A percentile compares a stretch with the other conserved stretches of the same genome.
Evolutionary conservation across 306 rosid genomes (phyloP).

Genomic region (Pyrus communis): DNA sequence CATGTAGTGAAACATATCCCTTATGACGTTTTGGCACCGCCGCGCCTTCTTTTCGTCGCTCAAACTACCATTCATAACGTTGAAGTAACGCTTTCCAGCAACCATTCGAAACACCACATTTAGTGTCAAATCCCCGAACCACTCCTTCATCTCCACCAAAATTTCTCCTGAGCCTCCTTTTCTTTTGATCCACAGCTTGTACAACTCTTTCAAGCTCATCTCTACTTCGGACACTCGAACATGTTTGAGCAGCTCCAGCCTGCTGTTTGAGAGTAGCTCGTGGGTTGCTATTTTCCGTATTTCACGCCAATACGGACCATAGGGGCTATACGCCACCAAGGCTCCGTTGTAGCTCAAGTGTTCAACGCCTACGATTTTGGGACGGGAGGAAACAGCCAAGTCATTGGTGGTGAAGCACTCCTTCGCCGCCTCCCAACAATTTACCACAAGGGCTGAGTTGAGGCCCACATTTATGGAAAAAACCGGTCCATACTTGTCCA

Average conservation of each 20-base stretch:
- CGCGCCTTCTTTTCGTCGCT: not conserved
- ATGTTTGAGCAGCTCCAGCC: conserved; percentile 3
- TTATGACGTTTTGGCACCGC: not conserved
- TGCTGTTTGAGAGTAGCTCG: conserved; percentile 15
- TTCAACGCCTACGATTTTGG: not conserved
- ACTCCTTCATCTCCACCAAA: conserved; percentile 16
- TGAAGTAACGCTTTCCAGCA: conserved; percentile 6
- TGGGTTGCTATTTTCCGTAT: conserved; percentile 15
- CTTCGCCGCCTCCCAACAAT: conserved; percentile 7
- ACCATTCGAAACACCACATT: conserved; percentile 16
- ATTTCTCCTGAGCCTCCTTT: not conserved
- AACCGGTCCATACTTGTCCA: conserved; percentile 21
- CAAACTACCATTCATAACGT: not conserved
- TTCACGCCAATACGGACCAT: conserved; percentile 25
- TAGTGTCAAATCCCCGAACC: conserved; percentile 8
- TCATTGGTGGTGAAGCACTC: conserved; percentile 26
- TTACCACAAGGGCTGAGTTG: not conserved
- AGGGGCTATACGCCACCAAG: conserved; percentile 15
- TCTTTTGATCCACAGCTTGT: not conserved
- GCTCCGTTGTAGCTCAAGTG: conserved; percentile 16
- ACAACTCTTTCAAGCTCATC: not conserved
- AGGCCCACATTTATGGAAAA: conserved; percentile 10
- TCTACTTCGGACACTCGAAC: conserved; percentile 7
- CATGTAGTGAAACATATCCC: not conserved
- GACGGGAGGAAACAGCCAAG: conserved; percentile 10